Percentiles rank a stretch among this genome's conserved stretches.
Evolutionary conservation across 768 basidiomycete genomes (phyloP).

Genomic region (Hebeloma cylindrosporum): DNA sequence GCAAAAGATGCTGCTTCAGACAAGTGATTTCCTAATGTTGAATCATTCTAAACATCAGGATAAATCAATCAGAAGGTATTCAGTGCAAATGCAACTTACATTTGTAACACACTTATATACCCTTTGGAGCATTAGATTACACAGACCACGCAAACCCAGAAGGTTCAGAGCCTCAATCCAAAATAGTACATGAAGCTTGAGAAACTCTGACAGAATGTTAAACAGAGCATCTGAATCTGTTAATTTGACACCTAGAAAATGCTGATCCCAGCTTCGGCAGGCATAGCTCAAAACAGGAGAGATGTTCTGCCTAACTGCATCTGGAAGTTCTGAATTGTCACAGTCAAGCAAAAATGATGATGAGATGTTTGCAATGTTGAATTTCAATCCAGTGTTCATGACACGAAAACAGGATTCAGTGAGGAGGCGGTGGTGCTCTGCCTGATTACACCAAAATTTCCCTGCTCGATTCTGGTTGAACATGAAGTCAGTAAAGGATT

Average conservation of each 20-base stretch:
- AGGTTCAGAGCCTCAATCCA: constrained; percentile 30
- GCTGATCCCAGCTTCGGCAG: constrained; percentile 14
- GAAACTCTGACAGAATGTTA: constrained; percentile 14
- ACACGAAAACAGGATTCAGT: constrained; percentile 10
- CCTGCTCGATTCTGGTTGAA: constrained; percentile 5
- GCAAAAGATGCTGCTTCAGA: constrained; percentile 19
- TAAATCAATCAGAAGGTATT: not conserved
- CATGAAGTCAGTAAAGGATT: constrained; percentile 17
- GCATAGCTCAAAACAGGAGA: constrained; percentile 12
- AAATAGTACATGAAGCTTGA: constrained; percentile 20
- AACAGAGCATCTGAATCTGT: constrained; percentile 7
- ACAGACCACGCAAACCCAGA: constrained; percentile 9
- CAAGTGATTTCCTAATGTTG: not conserved
- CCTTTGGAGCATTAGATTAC: constrained; percentile 19
- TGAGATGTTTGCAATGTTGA: constrained; percentile 19
- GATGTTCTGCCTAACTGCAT: constrained; percentile 8
- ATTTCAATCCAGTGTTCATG: constrained; percentile 10
- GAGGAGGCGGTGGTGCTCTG: constrained; percentile 4
- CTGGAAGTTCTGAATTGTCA: not conserved
- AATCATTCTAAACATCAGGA: constrained; percentile 1
- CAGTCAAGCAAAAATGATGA: constrained; percentile 14
- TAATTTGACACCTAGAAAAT: constrained; percentile 4
- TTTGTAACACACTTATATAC: constrained; percentile 12
- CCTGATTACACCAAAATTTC: constrained; percentile 9
- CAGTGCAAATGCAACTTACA: not conserved